Base-by-base conservation (phyloP, 129 eudicot species). In the Solidago caesia region DNA sequence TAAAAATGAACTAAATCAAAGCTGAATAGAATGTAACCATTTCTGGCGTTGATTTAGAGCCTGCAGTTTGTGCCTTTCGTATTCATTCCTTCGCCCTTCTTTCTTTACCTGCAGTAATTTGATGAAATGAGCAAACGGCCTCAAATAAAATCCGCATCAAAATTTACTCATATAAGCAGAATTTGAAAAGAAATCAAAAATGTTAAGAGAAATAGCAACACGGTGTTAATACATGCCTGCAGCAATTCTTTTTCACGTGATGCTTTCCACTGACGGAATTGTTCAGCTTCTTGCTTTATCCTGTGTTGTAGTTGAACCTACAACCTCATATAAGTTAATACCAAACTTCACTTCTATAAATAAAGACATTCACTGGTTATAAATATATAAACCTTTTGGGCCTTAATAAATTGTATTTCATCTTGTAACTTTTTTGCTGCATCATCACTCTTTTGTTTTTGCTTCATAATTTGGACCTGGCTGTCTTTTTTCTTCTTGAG, bases 371-470 rank as follows among this genome's bases (percentile, higher is more conserved):
- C 39, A 27, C 16, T 60, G 13, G 2, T 25, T 14, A 26, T 33
- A 2, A 15, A 43, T 2, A 29, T 2, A 53, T 15, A 58, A n/a
- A 95, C 99, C 99, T 95, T 95, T 85, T 95, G 99, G n/a, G 92
- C 95, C 86, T 95, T 95, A 73, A 95, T 95, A 84, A 83, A 89
- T 42, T 91, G 99, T 80, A 95, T 95, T 80, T 95, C 99, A 68
- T 95, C 99, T 87, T 95, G 97, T 57, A 95, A 71, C 25, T 87
- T 87, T 77, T 87, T 95, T 21, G 99, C 99, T 49, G 89, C 99
- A 67, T 95, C 99, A 63, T 95, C 99, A 80, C 99, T 95, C 83
- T 91, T 95, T 75, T 95, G 99, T 76, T 95, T 95, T 82, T 95
- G 97, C 77, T 87, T 95, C 67, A 89, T 55, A 64, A 91, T 89